Evolutionary conservation across 345 rosid genomes (phyloP), one percentile per base, ranked within the genome.

Genomic region (Melastoma malabathricum): DNA sequence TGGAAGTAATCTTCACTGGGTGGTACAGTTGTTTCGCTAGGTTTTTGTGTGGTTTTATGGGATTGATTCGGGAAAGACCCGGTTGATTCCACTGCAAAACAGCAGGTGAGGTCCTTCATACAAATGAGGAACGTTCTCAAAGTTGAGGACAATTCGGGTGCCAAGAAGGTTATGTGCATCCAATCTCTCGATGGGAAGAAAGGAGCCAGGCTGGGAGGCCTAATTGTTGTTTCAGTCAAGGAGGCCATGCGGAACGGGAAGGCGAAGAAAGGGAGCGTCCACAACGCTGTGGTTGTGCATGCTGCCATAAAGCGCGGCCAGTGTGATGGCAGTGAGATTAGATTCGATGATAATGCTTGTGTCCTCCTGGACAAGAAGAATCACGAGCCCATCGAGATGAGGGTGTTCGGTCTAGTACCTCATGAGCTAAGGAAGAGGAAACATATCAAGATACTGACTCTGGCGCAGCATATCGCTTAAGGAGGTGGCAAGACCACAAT

Each of bases 211-310:
- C 64, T 88, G 52, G 94, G 94, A 2, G 97, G 84, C 67, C 83
- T 88, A 0, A 85, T 88, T 15, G 71, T 82, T 53, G 94, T 88
- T 52, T 84, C 94, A 0, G 93, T 83, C 46, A 88, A 92, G 72
- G 98, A 87, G 72, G 98, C 98, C 1, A 63, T 72, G 63, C 95
- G 90, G 10, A 92, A 83, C 9, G 97, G 95, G 57, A 88, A 87
- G 68, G 97, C 89, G 55, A 80, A 90, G 96, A 86, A 80, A 75
- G 95, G 98, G 20, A 76, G 80, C 38, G 94, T 82, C 18, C 87
- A 78, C 3, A 68, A 76, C 15, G 94, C 84, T 43, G 89, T 90
- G 41, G 89, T 90, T 22, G 92, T 84, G 8, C 76, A 93, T 23
- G 93, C 98, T 18, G 95, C 95, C 15, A 80, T 84, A 96, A 95